Evolutionary conservation across 768 basidiomycete genomes (phyloP), one percentile per base, ranked within the genome.

Genomic region (Lentinula aciculospora): DNA sequence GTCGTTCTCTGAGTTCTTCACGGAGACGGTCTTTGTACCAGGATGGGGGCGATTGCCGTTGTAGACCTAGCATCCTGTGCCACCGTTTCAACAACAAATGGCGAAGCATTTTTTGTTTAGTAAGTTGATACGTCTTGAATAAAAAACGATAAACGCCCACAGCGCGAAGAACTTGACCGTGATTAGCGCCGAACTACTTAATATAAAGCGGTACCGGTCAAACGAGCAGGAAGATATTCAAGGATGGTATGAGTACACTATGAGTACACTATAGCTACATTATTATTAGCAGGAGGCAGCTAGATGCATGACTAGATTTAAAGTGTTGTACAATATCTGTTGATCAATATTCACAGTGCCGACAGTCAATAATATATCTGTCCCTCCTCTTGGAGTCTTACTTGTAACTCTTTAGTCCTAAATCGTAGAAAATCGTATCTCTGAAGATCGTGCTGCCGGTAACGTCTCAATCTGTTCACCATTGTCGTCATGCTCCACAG

Each of bases 1-100:
- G n/a, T 46, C 56, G 56, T 47, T 57, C 56, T 28, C 28, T 44
- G 19, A 57, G 42, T 57, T 57, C 56, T 47, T 57, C 56, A 13
- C 56, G 42, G 4, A 57, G 27, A 17, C 56, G 56, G 15, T 57
- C 56, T 47, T 32, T 57, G 56, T 57, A 57, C 56, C 56, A 57
- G 9, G 56, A 57, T 21, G 56, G 56, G 13, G 56, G 56, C 15
- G 56, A 57, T 34, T 57, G 56, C 5, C 37, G 42, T 25, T 39
- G 28, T 39, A 57, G 45, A 36, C 56, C 42, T 23, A 57, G 40
- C 42, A 57, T 57, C 21, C 12, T 34, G 34, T 47, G 42, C 56
- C 56, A 57, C 4, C 56, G 56, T 25, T 44, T n/a, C 31, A 57
- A 44, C 19, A 57, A 15, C 27, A 21, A 29, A 32, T 57, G 42